Conservation (phyloP, 192 early-diverging fungal species). For the Backusella liffmaniae region DNA sequence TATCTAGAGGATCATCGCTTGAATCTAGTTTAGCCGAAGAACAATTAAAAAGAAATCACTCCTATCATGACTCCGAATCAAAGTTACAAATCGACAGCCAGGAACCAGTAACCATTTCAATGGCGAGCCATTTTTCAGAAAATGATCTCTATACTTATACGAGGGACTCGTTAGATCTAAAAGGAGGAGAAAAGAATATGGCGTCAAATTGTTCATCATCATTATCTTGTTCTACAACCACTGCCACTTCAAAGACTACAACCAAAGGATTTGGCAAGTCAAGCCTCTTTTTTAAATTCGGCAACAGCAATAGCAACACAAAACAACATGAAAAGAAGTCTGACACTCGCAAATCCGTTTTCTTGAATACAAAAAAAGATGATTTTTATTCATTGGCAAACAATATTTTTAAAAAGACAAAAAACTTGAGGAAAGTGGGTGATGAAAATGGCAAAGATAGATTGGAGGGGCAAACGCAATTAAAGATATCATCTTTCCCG, state of each 20-base stretch:
- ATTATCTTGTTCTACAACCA: background rate
- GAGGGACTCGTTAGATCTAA: background rate
- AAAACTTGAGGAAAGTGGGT: background rate
- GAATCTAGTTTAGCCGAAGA: background rate
- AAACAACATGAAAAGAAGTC: background rate
- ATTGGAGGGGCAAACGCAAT: background rate
- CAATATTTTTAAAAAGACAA: background rate
- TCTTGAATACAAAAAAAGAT: slow-evolving; percentile 5
- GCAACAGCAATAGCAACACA: background rate
- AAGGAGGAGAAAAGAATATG: background rate
- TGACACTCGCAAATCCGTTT: background rate
- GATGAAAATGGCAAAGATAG: background rate
- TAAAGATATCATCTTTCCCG: background rate
- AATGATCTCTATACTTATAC: background rate
- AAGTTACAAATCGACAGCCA: background rate
- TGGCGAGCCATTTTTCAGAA: background rate
- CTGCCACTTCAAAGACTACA: background rate
- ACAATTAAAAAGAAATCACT: background rate
- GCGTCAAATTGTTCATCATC: background rate
- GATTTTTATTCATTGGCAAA: background rate
- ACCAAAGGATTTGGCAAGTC: background rate
- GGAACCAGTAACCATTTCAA: background rate
- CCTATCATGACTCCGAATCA: background rate
- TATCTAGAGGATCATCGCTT: background rate
- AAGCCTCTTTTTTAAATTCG: background rate